Evolutionary conservation across 176 grass and related monocot species (phyloP).

Genomic region (Oryza meridionalis): DNA sequence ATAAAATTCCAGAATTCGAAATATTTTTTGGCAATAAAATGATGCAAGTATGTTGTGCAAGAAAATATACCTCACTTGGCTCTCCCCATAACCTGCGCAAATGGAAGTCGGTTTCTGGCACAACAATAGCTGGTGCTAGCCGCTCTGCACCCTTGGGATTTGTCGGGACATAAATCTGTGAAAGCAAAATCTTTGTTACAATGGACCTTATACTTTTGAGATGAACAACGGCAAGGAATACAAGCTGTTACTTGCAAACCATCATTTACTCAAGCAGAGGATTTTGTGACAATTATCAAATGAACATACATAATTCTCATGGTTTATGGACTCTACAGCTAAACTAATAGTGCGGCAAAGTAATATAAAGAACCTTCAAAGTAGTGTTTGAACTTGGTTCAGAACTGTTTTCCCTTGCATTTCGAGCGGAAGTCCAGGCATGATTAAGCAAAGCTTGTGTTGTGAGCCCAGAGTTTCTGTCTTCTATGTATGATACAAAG

Average conservation of each 20-base stretch:
- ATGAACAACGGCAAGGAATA: neutral
- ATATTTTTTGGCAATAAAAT: neutral
- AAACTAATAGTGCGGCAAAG: neutral
- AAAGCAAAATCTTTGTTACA: conserved; percentile 17
- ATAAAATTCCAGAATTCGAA: neutral
- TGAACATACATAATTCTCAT: neutral
- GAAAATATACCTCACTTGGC: conserved; percentile 60
- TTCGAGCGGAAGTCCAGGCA: conserved; percentile 66
- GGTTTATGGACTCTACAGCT: conserved; percentile 1
- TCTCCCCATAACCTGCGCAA: conserved; percentile 75
- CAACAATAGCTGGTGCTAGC: conserved; percentile 64
- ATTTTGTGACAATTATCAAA: neutral
- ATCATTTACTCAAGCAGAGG: neutral
- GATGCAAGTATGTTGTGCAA: neutral
- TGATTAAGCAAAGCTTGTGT: conserved; percentile 75
- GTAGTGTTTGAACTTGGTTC: conserved; percentile 50
- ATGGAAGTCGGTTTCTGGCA: conserved; percentile 69
- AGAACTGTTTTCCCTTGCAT: conserved; percentile 51
- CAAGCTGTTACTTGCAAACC: neutral
- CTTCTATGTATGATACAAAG: conserved; percentile 61
- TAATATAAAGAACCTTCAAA: conserved; percentile 50
- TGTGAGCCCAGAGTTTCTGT: conserved; percentile 65
- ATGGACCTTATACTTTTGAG: conserved; percentile 31
- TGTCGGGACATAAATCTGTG: conserved; percentile 61
- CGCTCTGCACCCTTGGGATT: conserved; percentile 75